Conservation (phyloP, 805 yeast genomes). For the Candida caryicola region DNA sequence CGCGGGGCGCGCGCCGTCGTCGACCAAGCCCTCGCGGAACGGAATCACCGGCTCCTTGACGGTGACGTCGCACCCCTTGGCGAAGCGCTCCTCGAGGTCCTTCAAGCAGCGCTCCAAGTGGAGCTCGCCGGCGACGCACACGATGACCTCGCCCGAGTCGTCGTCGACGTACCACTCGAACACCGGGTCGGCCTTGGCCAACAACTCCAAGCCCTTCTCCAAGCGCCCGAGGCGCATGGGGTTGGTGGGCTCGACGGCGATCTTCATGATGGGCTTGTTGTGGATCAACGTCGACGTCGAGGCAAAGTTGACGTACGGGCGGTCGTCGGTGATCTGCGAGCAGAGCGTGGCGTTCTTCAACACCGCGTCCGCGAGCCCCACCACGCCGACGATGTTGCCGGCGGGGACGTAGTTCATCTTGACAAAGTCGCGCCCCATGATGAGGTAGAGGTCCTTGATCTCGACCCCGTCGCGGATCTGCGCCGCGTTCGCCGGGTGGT, state of each 20-base stretch:
- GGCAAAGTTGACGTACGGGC: constrained; percentile 68
- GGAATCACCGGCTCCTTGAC: constrained; percentile 94
- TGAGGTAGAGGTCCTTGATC: constrained; percentile 66
- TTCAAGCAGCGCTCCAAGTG: constrained; percentile 93
- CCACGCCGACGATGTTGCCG: constrained; percentile 92
- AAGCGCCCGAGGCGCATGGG: constrained; percentile 75
- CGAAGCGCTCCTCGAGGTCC: constrained; percentile 87
- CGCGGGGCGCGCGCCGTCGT: constrained; percentile 32
- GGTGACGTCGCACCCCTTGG: constrained; percentile 76
- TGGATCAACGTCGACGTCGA: constrained; percentile 46
- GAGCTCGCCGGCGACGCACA: constrained; percentile 94
- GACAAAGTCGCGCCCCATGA: constrained; percentile 91
- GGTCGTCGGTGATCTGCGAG: constrained; percentile 55
- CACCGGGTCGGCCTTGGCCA: constrained; percentile 92
- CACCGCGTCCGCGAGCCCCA: constrained; percentile 80
- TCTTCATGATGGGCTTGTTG: constrained; percentile 89
- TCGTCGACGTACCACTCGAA: constrained; percentile 77
- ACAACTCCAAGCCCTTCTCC: constrained; percentile 71
- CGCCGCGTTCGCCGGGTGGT: constrained; percentile 37
- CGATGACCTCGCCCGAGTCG: constrained; percentile 88
- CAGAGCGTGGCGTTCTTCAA: constrained; percentile 84
- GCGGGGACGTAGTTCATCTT: constrained; percentile 81
- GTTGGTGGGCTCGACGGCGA: constrained; percentile 92
- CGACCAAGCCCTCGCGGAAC: constrained; percentile 78
- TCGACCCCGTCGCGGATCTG: constrained; percentile 57